Base-by-base conservation (phyloP, 2,329 filamentous ascomycete species). In the Xylariaceae sp. region DNA sequence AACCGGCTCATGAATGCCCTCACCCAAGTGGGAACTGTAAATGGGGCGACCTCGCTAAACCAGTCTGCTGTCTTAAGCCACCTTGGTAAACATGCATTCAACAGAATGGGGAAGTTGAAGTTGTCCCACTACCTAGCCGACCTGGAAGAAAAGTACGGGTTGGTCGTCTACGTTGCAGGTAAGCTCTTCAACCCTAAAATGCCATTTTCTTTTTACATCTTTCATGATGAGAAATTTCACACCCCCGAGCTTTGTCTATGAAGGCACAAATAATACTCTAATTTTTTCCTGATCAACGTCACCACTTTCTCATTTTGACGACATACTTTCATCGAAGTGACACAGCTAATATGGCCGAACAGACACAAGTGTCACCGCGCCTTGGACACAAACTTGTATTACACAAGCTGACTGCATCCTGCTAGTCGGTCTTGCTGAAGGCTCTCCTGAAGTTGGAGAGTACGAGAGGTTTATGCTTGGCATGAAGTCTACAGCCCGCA, bases 381-480 rank as follows among this genome's bases (percentile, higher is more conserved):
- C 92, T 0, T 98, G 93, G 93, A 98, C 94, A 1, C 90, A 96
- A 61, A 97, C 93, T 0, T 98, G 94, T 64, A 96, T 98, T 54
- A 86, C 86, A 14, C 93, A 98, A 67, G 93, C 93, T 2, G 93
- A 98, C 67, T 96, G 91, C 56, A 96, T 98, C 53, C 75, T 98
- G 6, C 75, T 98, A 7, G 89, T 98, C 22, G 93, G 90, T 1
- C 71, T 97, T 12, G 93, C 91, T 1, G 93, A 97, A 63, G 85
- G 86, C 1, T 95, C 91, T 3, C 86, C 93, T 0, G 84, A 80
- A 36, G 93, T 97, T 54, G 93, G 93, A 34, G 94, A 98, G 64
- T 98, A 97, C 56, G 93, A 98, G 65, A 82, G 93, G 3, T 96
- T 98, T 64, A 80, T 98, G 61, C 77, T 98, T 14, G 94, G 93